These are phyloP conservation scores for Fulvia fulva DNA, from an alignment of 2,329 filamentous ascomycete species.

Conservation along the genomic window DNA sequence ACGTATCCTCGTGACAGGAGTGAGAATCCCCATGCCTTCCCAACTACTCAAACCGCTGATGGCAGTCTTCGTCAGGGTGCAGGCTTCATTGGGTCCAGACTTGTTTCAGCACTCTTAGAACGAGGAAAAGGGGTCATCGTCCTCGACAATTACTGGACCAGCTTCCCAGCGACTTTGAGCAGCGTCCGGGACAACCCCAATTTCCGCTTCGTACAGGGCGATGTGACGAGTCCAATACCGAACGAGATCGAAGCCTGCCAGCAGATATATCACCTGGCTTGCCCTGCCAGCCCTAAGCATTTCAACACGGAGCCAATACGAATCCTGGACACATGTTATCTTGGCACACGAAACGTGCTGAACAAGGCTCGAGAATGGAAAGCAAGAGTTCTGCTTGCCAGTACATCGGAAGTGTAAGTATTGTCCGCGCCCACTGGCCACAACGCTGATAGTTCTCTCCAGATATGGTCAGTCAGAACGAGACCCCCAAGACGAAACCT, in stretches of 20 bases:
- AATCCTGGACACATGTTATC: constrained; percentile 9
- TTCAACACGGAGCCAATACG: background rate
- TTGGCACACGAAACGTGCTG: constrained; percentile 1
- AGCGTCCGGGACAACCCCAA: background rate
- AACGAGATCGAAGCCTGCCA: background rate
- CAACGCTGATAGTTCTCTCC: background rate
- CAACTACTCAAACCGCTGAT: background rate
- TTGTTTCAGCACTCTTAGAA: background rate
- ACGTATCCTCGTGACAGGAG: background rate
- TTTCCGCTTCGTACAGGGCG: background rate
- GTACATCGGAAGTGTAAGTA: constrained; percentile 4
- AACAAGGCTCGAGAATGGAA: background rate
- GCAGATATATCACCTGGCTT: constrained; percentile 5
- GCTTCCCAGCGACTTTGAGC: background rate
- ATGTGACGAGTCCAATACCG: background rate
- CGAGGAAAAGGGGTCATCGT: background rate
- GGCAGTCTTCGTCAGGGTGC: background rate
- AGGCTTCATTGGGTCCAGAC: constrained; percentile 1
- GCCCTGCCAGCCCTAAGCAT: constrained; percentile 4
- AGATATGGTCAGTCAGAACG: constrained; percentile 2
- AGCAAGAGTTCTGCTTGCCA: background rate
- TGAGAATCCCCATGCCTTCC: background rate
- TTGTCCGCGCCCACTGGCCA: background rate
- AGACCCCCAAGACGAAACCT: constrained; percentile 5
- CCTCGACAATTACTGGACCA: constrained; percentile 4